phyloP scores from a whole-genome alignment of 805 yeast genomes.

The Saturnispora bothae region DNA sequence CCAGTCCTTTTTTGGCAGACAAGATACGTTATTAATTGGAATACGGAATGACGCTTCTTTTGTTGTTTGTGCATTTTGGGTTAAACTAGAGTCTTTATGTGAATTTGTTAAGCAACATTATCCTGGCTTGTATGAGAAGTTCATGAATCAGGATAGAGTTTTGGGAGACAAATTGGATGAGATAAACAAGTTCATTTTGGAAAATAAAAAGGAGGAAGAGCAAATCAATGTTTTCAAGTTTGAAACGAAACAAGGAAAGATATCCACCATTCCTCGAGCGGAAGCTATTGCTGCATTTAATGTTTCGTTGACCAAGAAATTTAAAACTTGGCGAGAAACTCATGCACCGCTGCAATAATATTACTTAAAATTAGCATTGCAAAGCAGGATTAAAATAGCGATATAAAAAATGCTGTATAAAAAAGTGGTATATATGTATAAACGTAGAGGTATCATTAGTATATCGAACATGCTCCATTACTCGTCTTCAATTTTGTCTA shows the following conservation, averaged over 20 bases:
- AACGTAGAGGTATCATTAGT: too few species aligned
- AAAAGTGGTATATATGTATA: too few species aligned
- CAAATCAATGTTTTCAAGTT: constrained; percentile 1
- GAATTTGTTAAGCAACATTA: constrained; percentile 8
- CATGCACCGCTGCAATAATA: too few species aligned
- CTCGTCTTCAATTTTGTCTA: constrained; percentile 22
- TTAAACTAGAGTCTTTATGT: constrained; percentile 5
- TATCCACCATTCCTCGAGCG: neutral
- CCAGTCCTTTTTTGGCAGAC: constrained; percentile 12
- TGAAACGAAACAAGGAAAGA: neutral
- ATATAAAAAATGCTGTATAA: too few species aligned
- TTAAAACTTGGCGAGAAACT: too few species aligned
- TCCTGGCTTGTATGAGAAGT: constrained; percentile 1
- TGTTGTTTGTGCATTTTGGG: neutral
- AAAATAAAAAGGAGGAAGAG: constrained; percentile 3
- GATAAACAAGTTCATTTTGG: neutral
- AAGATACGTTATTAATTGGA: constrained; percentile 12
- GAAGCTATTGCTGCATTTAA: too few species aligned
- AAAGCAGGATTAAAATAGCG: too few species aligned
- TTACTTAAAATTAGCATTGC: too few species aligned
- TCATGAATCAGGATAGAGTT: neutral
- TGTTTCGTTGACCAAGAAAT: too few species aligned
- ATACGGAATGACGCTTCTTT: constrained; percentile 6
- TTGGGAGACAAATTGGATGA: neutral
- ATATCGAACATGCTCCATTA: constrained; percentile 1